These are phyloP conservation scores for Pseudogymnoascus verrucosus DNA, from an alignment of 2,329 filamentous ascomycete genomes.

Conservation along the genomic window DNA sequence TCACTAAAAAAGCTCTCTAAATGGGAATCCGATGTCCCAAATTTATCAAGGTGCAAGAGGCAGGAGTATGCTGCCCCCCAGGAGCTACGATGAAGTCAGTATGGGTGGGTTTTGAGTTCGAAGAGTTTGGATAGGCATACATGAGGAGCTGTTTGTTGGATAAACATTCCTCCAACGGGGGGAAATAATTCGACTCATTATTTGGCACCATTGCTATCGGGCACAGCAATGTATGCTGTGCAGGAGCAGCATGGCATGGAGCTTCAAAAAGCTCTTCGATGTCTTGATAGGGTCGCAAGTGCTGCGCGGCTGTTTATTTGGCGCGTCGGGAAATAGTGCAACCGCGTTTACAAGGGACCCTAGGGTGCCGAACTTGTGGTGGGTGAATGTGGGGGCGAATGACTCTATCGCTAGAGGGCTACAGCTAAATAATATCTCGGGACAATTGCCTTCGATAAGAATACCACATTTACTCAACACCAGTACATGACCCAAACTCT, in stretches of 20 bases:
- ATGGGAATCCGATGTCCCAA: slow-evolving; percentile 45
- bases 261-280: slow-evolving; percentile 21
- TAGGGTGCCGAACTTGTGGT: neutral
- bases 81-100: slow-evolving; percentile 37
- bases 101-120: slow-evolving; percentile 12
- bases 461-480: neutral
- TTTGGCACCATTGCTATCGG: slow-evolving; percentile 61
- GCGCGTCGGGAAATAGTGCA: slow-evolving; percentile 10
- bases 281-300: slow-evolving; percentile 6
- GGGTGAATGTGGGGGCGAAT: slow-evolving; percentile 5
- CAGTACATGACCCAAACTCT: neutral
- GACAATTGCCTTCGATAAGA: neutral
- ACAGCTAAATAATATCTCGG: neutral
- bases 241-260: slow-evolving; percentile 18
- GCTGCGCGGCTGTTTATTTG: slow-evolving; percentile 11
- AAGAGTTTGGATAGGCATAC: slow-evolving; percentile 42
- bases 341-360: neutral
- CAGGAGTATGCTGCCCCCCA: slow-evolving; percentile 54
- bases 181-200: slow-evolving; percentile 67
- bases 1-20: slow-evolving; percentile 61
- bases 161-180: slow-evolving; percentile 77
- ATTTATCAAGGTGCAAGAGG: slow-evolving; percentile 51
- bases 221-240: slow-evolving; percentile 34
- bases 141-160: slow-evolving; percentile 71
- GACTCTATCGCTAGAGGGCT: neutral